Evolutionary conservation across 768 basidiomycete genomes (phyloP), one percentile per base, ranked within the genome.

Genomic region (Chiua virens): DNA sequence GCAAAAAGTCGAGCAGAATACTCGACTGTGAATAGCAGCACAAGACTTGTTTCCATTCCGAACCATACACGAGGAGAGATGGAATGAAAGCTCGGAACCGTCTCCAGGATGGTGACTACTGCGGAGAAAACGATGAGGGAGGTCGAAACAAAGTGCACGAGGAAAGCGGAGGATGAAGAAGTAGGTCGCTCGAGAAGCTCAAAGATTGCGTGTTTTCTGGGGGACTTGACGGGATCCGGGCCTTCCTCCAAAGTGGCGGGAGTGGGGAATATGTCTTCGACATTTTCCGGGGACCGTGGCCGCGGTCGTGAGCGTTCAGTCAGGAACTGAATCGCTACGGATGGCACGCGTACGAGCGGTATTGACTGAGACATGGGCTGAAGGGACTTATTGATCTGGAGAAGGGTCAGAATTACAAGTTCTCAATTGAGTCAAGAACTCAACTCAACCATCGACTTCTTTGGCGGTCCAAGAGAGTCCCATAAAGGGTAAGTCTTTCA

Each of bases 21-120:
- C 69, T 97, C 93, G 50, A 92, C 75, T 0, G 93, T 94, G 67
- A 95, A 96, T 3, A 94, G 66, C 42, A 85, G 82, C 22, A 95
- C 92, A 10, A 95, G 69, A 45, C 79, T 84, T 17, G 92, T 92
- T 71, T 95, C 93, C 20, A 92, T 64, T 1, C 93, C 93, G 54
- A 96, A 96, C 83, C 93, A 92, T 8, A 87, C 73, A 34, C 83
- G 74, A 14, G 79, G 81, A 3, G 83, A 79, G 3, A 85, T 81
- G 10, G 79, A 77, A 63, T 88, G 88, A 56, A 91, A 84, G 2
- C 81, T 78, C 0, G 87, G 89, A 1, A 92, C 83, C 0, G 90
- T 92, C 67, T 92, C 89, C 22, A 92, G 71, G 5, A 90, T 75
- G 0, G 89, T 92, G 23, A 92, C 81, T 35, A 88, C 55, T 1